A percentile compares a stretch with the other conserved stretches of the same genome.
Evolutionary conservation across 1,139 yeast genomes (phyloP).

Genomic region (Yamadazyma triangularis): DNA sequence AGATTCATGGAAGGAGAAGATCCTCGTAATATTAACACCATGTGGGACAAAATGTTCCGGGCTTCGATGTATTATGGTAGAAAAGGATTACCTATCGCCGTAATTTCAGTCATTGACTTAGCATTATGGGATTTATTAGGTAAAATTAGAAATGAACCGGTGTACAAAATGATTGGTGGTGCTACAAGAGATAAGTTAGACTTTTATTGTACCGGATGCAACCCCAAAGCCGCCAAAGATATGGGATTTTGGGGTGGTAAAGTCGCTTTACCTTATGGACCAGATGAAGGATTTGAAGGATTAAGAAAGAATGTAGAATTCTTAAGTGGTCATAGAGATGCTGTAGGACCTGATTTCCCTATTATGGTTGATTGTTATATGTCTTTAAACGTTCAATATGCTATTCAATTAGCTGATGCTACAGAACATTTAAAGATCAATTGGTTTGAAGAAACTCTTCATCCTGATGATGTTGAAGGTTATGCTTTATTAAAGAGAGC

Average conservation of each 20-base stretch:
- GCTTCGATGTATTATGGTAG: conserved; percentile 49
- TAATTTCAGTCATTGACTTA: conserved; percentile 40
- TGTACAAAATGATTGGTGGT: conserved; percentile 47
- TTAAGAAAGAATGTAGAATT: conserved; percentile 41
- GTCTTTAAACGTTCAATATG: conserved; percentile 43
- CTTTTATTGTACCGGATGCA: conserved; percentile 45
- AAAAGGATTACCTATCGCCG: conserved; percentile 45
- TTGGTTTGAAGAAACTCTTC: conserved; percentile 49
- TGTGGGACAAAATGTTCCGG: conserved; percentile 47
- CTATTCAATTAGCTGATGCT: conserved; percentile 41
- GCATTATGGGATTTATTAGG: conserved; percentile 49
- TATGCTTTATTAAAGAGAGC: conserved; percentile 41
- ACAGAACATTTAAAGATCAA: conserved; percentile 41
- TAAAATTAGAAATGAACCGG: conserved; percentile 45
- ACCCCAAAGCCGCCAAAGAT: conserved; percentile 41
- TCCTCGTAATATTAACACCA: conserved; percentile 38
- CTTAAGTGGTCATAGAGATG: conserved; percentile 35
- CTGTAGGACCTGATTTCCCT: conserved; percentile 48
- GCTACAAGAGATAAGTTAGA: conserved; percentile 39
- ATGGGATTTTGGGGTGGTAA: conserved; percentile 51
- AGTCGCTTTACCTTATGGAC: conserved; percentile 46
- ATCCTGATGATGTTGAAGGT: conserved; percentile 47
- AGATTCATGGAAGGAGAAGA: conserved; percentile 42
- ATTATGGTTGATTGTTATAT: conserved; percentile 50
- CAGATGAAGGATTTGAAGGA: conserved; percentile 46